Evolutionary conservation across 495 filamentous ascomycete genomes (phyloP).

Genomic region (Paragyromitra xinjiangensis): DNA sequence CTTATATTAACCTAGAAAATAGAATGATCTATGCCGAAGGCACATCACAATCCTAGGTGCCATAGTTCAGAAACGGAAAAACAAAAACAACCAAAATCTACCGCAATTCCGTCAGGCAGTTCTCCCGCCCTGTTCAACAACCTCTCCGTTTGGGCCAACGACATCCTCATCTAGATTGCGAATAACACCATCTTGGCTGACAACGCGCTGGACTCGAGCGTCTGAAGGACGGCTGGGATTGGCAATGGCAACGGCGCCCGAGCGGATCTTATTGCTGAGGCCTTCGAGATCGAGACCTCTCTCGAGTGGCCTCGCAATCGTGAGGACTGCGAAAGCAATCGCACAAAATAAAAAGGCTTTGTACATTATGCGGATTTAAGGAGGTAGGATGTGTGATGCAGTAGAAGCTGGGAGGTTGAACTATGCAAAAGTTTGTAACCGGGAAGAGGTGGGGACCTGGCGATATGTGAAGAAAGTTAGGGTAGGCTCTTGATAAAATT

Average conservation of each 20-base stretch:
- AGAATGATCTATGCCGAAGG: too few species aligned
- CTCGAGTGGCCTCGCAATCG: neutral
- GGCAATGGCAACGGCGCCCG: conserved; percentile 49
- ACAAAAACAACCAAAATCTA: neutral
- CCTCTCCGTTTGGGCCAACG: neutral
- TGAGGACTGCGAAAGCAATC: neutral
- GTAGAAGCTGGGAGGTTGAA: neutral
- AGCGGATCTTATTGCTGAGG: conserved; percentile 51
- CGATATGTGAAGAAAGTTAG: neutral
- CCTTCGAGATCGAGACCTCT: conserved; percentile 41
- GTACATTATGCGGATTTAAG: conserved; percentile 1
- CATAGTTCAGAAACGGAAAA: neutral
- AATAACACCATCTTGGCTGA: conserved; percentile 36
- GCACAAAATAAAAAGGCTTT: neutral
- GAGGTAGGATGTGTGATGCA: neutral
- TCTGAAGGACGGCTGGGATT: conserved; percentile 46
- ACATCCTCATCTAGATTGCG: neutral
- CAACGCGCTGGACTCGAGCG: conserved; percentile 27
- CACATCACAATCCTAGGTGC: too few species aligned
- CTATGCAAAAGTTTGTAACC: neutral
- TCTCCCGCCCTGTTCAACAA: neutral
- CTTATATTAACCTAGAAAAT: too few species aligned
- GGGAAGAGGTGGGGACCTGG: neutral
- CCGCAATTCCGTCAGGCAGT: neutral
- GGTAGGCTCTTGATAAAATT: neutral